phyloP scores from a whole-genome alignment of 208 protist species.

The Giardia duodenalis region DNA sequence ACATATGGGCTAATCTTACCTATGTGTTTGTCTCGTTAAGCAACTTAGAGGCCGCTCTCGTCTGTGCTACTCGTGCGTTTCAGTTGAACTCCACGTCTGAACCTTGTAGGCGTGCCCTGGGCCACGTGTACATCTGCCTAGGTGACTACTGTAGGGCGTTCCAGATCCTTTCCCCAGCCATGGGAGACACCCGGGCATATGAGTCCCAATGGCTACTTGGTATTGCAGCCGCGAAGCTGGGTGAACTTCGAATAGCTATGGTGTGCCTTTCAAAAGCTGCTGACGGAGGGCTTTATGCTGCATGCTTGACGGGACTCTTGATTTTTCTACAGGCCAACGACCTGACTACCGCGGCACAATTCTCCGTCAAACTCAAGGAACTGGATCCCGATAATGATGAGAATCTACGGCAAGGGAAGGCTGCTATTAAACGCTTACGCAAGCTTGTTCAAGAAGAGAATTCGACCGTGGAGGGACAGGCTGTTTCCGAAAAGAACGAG shows the following conservation, averaged over 20 bases:
- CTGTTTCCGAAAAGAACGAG: no score
- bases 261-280: background rate
- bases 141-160: background rate
- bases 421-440: background rate
- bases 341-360: background rate
- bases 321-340: background rate
- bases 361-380: background rate
- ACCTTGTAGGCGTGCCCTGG: background rate
- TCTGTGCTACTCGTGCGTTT: background rate
- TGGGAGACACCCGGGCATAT: background rate
- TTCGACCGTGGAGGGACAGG: no score
- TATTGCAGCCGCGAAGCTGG: background rate
- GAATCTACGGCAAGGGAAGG: background rate
- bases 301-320: background rate
- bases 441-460: no score
- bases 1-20: background rate
- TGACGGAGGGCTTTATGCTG: background rate
- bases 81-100: background rate
- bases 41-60: background rate
- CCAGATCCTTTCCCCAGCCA: background rate
- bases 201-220: background rate
- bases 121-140: background rate
- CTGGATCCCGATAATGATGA: background rate
- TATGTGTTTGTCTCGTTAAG: background rate
- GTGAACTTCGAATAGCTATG: background rate